A percentile compares a stretch with the other conserved stretches of the same genome.
Evolutionary conservation across 176 grass and related monocot genomes (phyloP).

Genomic region (Elaeis guineensis): DNA sequence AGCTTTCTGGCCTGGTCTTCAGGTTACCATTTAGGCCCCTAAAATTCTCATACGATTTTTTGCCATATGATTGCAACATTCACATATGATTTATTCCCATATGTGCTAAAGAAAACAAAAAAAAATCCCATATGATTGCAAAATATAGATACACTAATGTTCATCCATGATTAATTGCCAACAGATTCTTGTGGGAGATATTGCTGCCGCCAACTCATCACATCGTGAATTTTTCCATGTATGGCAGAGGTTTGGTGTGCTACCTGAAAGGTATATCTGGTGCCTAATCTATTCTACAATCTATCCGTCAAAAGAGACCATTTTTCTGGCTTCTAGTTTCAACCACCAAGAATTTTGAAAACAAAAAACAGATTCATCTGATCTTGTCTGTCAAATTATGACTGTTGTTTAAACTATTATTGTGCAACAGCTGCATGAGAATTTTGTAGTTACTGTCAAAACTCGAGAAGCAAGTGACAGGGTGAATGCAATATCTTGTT

Average conservation of each 20-base stretch:
- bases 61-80: background rate
- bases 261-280: slow-evolving; percentile 81
- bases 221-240: slow-evolving; percentile 92
- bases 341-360: too few relatives aligned
- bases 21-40: slow-evolving; percentile 35
- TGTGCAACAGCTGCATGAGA: too few relatives aligned
- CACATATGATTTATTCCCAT: background rate
- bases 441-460: too few relatives aligned
- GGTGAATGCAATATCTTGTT: too few relatives aligned
- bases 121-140: slow-evolving; percentile 7
- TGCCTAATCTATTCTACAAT: too few relatives aligned
- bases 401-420: too few relatives aligned
- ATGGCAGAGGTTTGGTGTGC: slow-evolving; percentile 88
- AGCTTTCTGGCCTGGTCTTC: slow-evolving; percentile 98
- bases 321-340: too few relatives aligned
- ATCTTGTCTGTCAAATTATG: too few relatives aligned
- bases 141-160: background rate
- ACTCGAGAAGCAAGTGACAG: too few relatives aligned
- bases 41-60: slow-evolving; percentile 3
- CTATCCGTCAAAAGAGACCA: too few relatives aligned
- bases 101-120: too few relatives aligned
- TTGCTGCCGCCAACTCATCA: slow-evolving; percentile 84
- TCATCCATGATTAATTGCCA: slow-evolving; percentile 11
- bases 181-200: slow-evolving; percentile 85
- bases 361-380: too few relatives aligned